These are phyloP conservation scores for Scorias spongiosa DNA, from an alignment of 2,329 filamentous ascomycete genomes.

Conservation along the genomic window DNA sequence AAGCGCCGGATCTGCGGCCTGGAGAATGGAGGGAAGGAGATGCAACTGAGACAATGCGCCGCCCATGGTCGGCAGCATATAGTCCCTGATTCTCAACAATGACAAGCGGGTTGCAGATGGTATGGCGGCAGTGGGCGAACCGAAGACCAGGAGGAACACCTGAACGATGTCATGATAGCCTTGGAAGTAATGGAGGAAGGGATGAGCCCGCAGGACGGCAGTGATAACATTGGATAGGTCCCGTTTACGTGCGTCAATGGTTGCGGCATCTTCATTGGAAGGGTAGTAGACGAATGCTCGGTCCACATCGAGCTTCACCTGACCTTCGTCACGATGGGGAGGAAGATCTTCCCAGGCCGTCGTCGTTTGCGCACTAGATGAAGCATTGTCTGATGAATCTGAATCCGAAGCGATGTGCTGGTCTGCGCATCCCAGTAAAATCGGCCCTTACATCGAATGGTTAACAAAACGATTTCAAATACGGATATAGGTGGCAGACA, in stretches of 20 bases:
- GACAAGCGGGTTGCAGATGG: slow-evolving; percentile 66
- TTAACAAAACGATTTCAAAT: not conserved
- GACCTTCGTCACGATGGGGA: slow-evolving; percentile 72
- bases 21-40: slow-evolving; percentile 69
- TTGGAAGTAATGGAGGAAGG: slow-evolving; percentile 88
- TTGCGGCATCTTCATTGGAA: slow-evolving; percentile 50
- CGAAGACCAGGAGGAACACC: slow-evolving; percentile 77
- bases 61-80: slow-evolving; percentile 80
- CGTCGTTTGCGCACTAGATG: slow-evolving; percentile 3
- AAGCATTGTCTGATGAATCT: slow-evolving; percentile 8
- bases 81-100: slow-evolving; percentile 81
- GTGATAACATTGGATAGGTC: slow-evolving; percentile 70
- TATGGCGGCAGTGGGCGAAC: slow-evolving; percentile 22
- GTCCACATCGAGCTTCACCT: slow-evolving; percentile 84
- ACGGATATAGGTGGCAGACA: no score
- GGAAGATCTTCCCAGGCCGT: slow-evolving; percentile 46
- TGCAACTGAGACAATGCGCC: slow-evolving; percentile 75
- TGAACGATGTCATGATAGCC: slow-evolving; percentile 98
- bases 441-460: slow-evolving; percentile 38
- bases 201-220: slow-evolving; percentile 63
- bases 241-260: slow-evolving; percentile 55
- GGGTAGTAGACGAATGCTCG: slow-evolving; percentile 97
- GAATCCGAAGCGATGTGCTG: slow-evolving; percentile 4
- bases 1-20: slow-evolving; percentile 54
- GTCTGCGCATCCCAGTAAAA: slow-evolving; percentile 32